Evolutionary conservation across 2,329 filamentous ascomycete genomes (phyloP).

Genomic region (Fusarium clavum): DNA sequence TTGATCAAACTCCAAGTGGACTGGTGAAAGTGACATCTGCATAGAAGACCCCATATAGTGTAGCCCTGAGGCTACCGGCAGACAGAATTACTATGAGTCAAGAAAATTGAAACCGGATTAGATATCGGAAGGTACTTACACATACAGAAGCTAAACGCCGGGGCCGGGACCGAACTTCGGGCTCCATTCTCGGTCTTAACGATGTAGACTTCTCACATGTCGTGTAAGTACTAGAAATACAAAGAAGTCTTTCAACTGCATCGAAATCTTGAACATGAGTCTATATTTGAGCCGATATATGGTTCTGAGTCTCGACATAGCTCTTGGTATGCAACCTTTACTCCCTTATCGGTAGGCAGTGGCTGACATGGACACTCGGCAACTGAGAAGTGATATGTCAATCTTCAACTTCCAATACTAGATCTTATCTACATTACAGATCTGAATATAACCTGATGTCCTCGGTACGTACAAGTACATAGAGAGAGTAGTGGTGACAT

Average conservation of each 20-base stretch:
- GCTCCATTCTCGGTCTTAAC: conserved; percentile 14
- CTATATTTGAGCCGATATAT: no score
- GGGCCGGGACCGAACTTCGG: conserved; percentile 22
- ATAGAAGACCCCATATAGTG: fast-evolving
- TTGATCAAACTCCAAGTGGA: no score
- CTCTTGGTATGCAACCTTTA: background rate
- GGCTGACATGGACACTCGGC: background rate
- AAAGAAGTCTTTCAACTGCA: fast-evolving
- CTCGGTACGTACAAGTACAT: background rate
- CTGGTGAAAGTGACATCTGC: background rate
- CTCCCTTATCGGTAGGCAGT: background rate
- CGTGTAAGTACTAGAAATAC: background rate
- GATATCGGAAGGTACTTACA: conserved; percentile 3
- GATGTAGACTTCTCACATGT: no score
- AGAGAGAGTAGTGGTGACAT: background rate
- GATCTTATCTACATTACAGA: background rate
- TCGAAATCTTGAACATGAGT: fast-evolving
- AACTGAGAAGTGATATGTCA: conserved; percentile 2
- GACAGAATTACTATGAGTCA: background rate
- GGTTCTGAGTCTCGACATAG: background rate
- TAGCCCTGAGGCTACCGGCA: background rate
- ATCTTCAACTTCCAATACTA: background rate
- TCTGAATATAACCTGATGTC: background rate
- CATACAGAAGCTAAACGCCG: background rate
- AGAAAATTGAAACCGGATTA: background rate